These are phyloP conservation scores for Lithospermum erythrorhizon DNA, from an alignment of 257 asterid species.

Conservation along the genomic window DNA sequence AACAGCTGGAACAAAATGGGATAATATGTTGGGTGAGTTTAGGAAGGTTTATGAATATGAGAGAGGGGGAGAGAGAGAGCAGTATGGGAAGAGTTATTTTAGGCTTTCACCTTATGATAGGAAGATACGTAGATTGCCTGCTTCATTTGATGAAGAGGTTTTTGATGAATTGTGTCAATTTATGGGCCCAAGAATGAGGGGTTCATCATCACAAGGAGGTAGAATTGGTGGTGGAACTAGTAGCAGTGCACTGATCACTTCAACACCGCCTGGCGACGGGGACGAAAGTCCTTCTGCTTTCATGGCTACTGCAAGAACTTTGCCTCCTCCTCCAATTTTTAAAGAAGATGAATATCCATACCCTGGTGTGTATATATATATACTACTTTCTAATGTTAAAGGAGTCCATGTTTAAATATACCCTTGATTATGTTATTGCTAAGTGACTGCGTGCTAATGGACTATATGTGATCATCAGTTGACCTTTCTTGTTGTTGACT, in stretches of 20 bases:
- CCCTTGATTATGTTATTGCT: too few relatives aligned
- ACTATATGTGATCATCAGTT: too few relatives aligned
- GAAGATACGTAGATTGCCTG: constrained; percentile 37
- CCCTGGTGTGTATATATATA: constrained; percentile 12
- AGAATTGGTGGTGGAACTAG: too few relatives aligned
- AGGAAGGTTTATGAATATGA: constrained; percentile 46
- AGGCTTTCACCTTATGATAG: constrained; percentile 39
- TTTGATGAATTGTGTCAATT: constrained; percentile 40
- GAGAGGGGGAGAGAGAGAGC: constrained; percentile 37
- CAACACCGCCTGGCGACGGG: constrained; percentile 8
- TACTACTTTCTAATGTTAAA: neutral
- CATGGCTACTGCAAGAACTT: constrained; percentile 5
- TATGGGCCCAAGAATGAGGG: constrained; percentile 36
- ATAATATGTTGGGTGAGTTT: constrained; percentile 43
- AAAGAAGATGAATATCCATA: constrained; percentile 20
- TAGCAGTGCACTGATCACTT: neutral
- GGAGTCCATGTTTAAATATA: too few relatives aligned
- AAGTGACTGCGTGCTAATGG: too few relatives aligned
- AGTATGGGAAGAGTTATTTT: constrained; percentile 34
- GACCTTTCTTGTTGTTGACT: too few relatives aligned
- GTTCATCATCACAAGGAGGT: constrained; percentile 9
- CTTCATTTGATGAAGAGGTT: constrained; percentile 45
- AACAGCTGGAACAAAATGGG: constrained; percentile 48
- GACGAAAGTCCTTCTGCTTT: constrained; percentile 15
- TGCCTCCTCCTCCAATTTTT: constrained; percentile 21